Evolutionary conservation across 2,329 filamentous ascomycete species (phyloP), one percentile per base, ranked within the genome.

Genomic region (Claviceps sp.): DNA sequence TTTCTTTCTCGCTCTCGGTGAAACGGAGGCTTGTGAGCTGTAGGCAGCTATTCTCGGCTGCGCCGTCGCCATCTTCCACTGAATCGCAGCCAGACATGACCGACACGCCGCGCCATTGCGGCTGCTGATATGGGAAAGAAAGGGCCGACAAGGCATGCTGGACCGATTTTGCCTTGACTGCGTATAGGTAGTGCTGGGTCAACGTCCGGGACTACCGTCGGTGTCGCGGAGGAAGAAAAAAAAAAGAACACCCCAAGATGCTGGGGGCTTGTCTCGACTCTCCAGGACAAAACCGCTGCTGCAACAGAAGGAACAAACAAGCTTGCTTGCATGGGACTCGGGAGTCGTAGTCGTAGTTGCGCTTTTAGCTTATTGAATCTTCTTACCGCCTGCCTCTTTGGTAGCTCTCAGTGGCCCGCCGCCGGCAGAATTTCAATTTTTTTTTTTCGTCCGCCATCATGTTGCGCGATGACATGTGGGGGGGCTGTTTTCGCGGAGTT

Each of bases 381-480:
- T 22, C 53, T 34, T 34, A 69, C 67, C 67, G 66, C 65, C 60
- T 69, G 51, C 66, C 48, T 0, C 1, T 49, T 57, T 0, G 46
- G 43, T 8, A 9, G 17, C 1, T 14, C 7, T 26, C 20, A 37
- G 38, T 34, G 9, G 39, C 42, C 42, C 17, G 29, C 47, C 16
- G 14, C 43, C 16, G 67, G 64, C 67, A 69, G 65, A 68, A 68
- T 65, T 58, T 63, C 62, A 59, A n/a, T n/a, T 65, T 63, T 58
- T 45, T 45, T 44, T 45, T 34, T 29, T 45, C 5, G 53, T 47
- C 43, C 26, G 44, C 23, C 47, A 20, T 17, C 26, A 16, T n/a
- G 16, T 34, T 37, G n/a, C 29, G 40, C 50, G 17, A 47, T 20
- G 23, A 23, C 9, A 23, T 43, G 5, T n/a, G n/a, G n/a, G 16